phyloP scores from a whole-genome alignment of 345 rosid genomes.

The Tarenaya hassleriana region DNA sequence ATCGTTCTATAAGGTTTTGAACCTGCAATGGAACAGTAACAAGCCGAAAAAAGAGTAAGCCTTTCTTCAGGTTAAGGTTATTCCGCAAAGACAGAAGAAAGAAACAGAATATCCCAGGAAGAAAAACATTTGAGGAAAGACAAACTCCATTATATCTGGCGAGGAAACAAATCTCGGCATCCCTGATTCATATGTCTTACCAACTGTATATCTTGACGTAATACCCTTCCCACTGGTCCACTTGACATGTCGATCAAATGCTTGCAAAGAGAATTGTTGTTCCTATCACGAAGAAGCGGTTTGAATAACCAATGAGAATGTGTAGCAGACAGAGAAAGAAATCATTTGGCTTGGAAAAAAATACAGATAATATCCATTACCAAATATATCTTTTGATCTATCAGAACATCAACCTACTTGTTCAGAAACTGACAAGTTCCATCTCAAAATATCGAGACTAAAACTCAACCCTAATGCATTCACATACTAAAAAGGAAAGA shows the following conservation, averaged over 20 bases:
- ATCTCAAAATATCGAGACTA: too few species aligned
- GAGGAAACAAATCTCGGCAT: slow-evolving; percentile 7
- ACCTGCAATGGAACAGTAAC: slow-evolving; percentile 46
- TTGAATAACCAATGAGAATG: too few species aligned
- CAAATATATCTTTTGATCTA: not conserved
- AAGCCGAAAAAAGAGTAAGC: too few species aligned
- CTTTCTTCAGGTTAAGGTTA: not conserved
- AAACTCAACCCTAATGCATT: too few species aligned
- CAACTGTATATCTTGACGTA: too few species aligned
- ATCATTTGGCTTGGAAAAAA: not conserved
- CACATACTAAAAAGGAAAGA: too few species aligned
- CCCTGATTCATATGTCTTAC: slow-evolving; percentile 30
- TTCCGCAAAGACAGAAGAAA: not conserved
- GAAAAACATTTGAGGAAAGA: not conserved
- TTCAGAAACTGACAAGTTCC: too few species aligned
- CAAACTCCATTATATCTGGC: not conserved
- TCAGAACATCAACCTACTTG: not conserved
- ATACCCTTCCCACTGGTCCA: too few species aligned
- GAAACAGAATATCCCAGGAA: not conserved
- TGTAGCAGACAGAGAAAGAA: too few species aligned
- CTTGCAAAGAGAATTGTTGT: too few species aligned
- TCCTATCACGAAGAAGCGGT: too few species aligned
- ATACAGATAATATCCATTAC: not conserved
- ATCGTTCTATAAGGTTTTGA: slow-evolving; percentile 88
- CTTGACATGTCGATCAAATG: too few species aligned